These are phyloP conservation scores for Phytophthora tentaculata DNA, from an alignment of 352 stramenopile species.

Conservation along the genomic window DNA sequence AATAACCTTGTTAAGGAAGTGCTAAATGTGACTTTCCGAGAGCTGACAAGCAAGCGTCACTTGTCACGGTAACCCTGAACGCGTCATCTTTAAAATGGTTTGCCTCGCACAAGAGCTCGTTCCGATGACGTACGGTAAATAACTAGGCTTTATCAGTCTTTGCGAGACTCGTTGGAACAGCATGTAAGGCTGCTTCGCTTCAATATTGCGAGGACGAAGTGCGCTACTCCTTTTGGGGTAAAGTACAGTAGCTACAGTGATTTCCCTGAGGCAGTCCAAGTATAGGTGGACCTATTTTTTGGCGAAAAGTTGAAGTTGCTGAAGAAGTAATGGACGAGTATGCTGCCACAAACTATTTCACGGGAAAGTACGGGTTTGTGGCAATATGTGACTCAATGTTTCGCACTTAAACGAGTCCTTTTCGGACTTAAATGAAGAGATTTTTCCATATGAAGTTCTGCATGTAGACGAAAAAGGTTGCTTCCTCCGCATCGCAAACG, in stretches of 20 bases:
- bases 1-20: not conserved
- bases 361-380: too few species aligned
- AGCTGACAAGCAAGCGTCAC: not conserved
- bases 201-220: not conserved
- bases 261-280: not conserved
- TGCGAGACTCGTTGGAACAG: not conserved
- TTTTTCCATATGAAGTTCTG: too few species aligned
- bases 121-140: not conserved
- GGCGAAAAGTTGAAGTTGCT: not conserved
- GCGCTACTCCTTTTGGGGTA: not conserved
- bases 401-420: too few species aligned
- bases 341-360: too few species aligned
- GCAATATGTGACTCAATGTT: too few species aligned
- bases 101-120: not conserved
- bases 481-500: too few species aligned
- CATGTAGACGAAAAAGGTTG: too few species aligned
- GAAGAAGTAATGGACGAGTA: constrained; percentile 1
- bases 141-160: not conserved
- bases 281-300: not conserved
- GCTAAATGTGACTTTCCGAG: not conserved
- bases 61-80: not conserved
- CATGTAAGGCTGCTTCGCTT: not conserved
- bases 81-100: not conserved
- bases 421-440: too few species aligned
- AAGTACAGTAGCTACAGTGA: not conserved